Evolutionary conservation across 371 early-diverging fungal species (phyloP).

Genomic region (Conidiobolus incongruus): DNA sequence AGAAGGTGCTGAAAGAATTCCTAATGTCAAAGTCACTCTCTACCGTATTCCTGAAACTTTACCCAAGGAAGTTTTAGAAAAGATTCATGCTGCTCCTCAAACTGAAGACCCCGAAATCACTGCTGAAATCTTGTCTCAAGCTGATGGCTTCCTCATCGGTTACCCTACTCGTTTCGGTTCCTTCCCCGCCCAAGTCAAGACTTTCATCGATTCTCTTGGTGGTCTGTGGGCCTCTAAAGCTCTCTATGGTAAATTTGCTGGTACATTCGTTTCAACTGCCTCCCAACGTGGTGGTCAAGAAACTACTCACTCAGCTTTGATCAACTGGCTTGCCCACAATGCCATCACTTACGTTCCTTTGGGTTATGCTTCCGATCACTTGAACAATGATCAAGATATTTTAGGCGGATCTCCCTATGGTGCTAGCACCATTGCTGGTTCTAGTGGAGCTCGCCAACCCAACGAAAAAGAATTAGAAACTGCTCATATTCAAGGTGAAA

Average conservation of each 20-base stretch:
- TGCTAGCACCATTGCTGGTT: slow-evolving; percentile 6
- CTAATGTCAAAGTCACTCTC: slow-evolving; percentile 31
- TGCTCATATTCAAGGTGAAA: slow-evolving; percentile 34
- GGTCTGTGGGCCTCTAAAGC: slow-evolving; percentile 38
- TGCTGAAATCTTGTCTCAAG: slow-evolving; percentile 24
- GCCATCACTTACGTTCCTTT: slow-evolving; percentile 62
- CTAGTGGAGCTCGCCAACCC: slow-evolving; percentile 44
- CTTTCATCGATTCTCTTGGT: slow-evolving; percentile 48
- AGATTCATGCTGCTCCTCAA: slow-evolving; percentile 42
- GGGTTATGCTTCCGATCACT: slow-evolving; percentile 23
- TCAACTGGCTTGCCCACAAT: slow-evolving; percentile 53
- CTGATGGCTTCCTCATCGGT: slow-evolving; percentile 64
- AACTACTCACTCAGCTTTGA: slow-evolving; percentile 36
- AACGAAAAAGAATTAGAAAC: slow-evolving; percentile 33
- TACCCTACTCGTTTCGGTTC: slow-evolving; percentile 51
- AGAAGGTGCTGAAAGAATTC: slow-evolving; percentile 25
- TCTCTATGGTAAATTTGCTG: slow-evolving; percentile 43
- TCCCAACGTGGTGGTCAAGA: slow-evolving; percentile 63
- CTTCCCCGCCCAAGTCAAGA: slow-evolving; percentile 54
- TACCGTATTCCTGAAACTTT: slow-evolving; percentile 51
- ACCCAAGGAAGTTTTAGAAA: slow-evolving; percentile 28
- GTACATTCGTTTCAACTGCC: slow-evolving; percentile 45
- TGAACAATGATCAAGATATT: slow-evolving; percentile 24
- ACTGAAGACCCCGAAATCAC: slow-evolving; percentile 23
- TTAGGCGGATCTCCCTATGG: slow-evolving; percentile 51